These are phyloP conservation scores for Trichoderma brevicompactum DNA, from an alignment of 2,329 filamentous ascomycete species.

Conservation along the genomic window DNA sequence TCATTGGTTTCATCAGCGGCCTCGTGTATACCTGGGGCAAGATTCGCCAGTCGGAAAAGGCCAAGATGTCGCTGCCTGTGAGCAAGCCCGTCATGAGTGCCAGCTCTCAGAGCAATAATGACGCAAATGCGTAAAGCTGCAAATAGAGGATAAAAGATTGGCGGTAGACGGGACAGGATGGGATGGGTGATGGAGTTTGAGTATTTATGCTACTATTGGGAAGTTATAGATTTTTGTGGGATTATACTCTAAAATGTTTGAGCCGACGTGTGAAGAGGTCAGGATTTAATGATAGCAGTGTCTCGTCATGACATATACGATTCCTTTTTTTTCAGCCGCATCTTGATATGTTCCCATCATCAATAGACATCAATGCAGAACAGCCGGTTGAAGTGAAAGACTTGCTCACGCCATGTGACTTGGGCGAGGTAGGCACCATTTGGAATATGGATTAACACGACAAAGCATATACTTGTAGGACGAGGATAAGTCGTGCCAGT, in stretches of 20 bases:
- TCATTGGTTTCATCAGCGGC: conserved; percentile 88
- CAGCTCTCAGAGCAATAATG: conserved; percentile 84
- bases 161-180: background rate
- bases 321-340: background rate
- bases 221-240: conserved; percentile 25
- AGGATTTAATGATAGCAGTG: conserved; percentile 21
- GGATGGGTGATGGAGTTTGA: conserved; percentile 20
- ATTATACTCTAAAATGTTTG: conserved; percentile 27
- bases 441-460: background rate
- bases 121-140: conserved; percentile 60
- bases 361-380: background rate
- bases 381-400: background rate
- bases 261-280: conserved; percentile 14
- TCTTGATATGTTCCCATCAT: background rate
- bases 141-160: background rate
- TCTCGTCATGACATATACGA: conserved; percentile 16
- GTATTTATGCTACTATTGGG: conserved; percentile 23
- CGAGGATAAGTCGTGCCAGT: background rate
- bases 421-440: background rate
- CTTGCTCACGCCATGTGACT: background rate
- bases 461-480: background rate
- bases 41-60: conserved; percentile 64
- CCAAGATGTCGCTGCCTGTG: conserved; percentile 69
- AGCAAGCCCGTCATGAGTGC: conserved; percentile 73
- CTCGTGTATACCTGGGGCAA: conserved; percentile 74